phyloP scores from a whole-genome alignment of 2,329 filamentous ascomycete species.

The Diaporthe velutina region DNA sequence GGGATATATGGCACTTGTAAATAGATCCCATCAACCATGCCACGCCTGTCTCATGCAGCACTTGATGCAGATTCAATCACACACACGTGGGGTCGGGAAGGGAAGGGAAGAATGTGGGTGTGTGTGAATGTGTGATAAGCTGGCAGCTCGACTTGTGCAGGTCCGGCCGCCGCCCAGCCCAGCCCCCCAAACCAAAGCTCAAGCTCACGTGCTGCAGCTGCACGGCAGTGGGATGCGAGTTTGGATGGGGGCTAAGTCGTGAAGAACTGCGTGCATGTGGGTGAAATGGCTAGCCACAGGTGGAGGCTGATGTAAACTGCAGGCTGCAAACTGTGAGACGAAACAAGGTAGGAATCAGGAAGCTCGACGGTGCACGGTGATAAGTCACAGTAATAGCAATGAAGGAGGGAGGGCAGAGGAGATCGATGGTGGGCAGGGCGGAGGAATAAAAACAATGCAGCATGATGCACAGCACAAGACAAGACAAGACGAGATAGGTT shows the following conservation, averaged over 20 bases:
- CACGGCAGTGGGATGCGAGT: constrained; percentile 18
- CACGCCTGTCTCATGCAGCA: constrained; percentile 5
- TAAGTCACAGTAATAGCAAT: not conserved
- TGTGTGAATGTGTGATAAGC: not conserved
- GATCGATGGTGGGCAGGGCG: not conserved
- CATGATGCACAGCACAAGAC: not conserved
- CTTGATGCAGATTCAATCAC: not conserved
- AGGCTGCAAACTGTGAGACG: not conserved
- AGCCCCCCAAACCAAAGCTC: not conserved
- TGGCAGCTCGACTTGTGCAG: not conserved
- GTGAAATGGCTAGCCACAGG: not conserved
- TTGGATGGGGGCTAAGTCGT: constrained; percentile 1
- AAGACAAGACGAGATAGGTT: not conserved
- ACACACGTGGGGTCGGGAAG: not conserved
- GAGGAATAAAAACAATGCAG: not conserved
- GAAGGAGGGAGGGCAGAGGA: not conserved
- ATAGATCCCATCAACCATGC: not conserved
- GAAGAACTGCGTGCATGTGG: not conserved
- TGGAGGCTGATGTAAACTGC: not conserved
- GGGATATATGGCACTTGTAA: not conserved
- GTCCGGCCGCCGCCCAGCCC: not conserved
- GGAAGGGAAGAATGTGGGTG: not conserved
- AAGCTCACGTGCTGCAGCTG: constrained; percentile 26
- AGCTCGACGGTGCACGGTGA: not conserved
- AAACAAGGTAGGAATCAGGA: not conserved